Base-by-base conservation (phyloP, 306 rosid species). In the Cicer judaicum region DNA sequence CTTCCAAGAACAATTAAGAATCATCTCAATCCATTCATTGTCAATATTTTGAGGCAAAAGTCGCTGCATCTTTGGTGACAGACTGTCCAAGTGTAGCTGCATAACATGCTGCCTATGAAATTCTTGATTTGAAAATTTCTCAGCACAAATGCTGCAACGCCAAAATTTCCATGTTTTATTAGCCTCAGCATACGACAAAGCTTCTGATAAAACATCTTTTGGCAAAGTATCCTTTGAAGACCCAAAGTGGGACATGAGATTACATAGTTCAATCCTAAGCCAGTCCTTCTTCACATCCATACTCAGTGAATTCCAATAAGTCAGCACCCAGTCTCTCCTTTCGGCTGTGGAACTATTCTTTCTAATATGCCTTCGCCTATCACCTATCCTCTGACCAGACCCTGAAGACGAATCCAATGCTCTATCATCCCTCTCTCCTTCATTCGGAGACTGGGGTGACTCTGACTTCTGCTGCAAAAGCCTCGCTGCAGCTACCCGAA, bases 401-500 rank as follows among this genome's bases (percentile, higher is more conserved):
- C 80, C 95, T 5, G 79, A 80, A 15, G 88, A 59, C 2, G 87
- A 82, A 82, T 91, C 97, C 80, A 81, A 16, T 44, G 68, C 82
- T 68, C 80, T 88, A 11, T 89, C 95, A 63, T 76, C 85, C 84
- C 73, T 86, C n/a, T 84, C 87, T 46, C 84, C 88, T 63, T 86
- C 98, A 46, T 69, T 88, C 4, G 82, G 87, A 70, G 82, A 63
- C 34, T 68, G 93, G 0, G 92, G 86, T 14, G 84, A 75, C 86
- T 86, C 95, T n/a, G 91, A 83, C 88, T 94, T 87, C 46, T 94
- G 96, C 87, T 92, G 99, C 90, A 95, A 41, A 50, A 95, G 70
- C 87, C 99, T 90, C 14, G 99, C 99, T 14, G 99, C 99, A 10
- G 99, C 99, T 8, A 95, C 97, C 42, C 96, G 84, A 12, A 95